Evolutionary conservation across 805 yeast genomes (phyloP).

Genomic region (Kuraishia cidri): DNA sequence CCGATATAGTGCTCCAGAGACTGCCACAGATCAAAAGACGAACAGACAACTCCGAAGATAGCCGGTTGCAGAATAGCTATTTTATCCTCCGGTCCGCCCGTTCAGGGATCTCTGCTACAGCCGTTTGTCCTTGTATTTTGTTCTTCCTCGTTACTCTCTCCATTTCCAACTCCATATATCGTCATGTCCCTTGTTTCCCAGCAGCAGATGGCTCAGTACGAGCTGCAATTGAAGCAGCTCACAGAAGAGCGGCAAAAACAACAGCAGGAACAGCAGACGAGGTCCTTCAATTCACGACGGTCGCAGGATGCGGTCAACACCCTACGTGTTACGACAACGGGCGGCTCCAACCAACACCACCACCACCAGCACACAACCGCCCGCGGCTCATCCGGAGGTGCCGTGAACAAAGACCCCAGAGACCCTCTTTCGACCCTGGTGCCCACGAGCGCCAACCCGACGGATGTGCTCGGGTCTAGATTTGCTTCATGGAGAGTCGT

Average conservation of each 20-base stretch:
- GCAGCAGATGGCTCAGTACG: conserved; percentile 35
- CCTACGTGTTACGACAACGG: conserved; percentile 7
- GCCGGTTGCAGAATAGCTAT: too few species aligned
- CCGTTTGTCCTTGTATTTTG: too few species aligned
- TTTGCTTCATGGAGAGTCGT: conserved; percentile 83
- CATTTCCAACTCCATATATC: too few species aligned
- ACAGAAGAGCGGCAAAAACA: conserved; percentile 34
- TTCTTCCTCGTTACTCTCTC: too few species aligned
- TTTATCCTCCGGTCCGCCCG: too few species aligned
- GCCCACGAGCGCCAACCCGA: conserved; percentile 66
- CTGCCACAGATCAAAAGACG: too few species aligned
- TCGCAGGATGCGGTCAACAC: conserved; percentile 17
- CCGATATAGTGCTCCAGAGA: too few species aligned
- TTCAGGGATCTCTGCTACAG: too few species aligned
- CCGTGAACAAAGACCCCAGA: conserved; percentile 25
- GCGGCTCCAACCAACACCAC: too few species aligned
- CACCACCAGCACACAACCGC: too few species aligned
- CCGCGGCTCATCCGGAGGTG: too few species aligned
- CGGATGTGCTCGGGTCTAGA: conserved; percentile 77
- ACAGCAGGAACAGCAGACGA: conserved; percentile 27
- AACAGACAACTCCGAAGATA: too few species aligned
- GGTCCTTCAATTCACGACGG: conserved; percentile 26
- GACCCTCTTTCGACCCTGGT: conserved; percentile 39
- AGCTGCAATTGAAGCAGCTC: conserved; percentile 34
- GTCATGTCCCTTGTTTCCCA: conserved; percentile 21